Conservation (phyloP, 768 basidiomycete species). For the Lanmaoa rubissima region DNA sequence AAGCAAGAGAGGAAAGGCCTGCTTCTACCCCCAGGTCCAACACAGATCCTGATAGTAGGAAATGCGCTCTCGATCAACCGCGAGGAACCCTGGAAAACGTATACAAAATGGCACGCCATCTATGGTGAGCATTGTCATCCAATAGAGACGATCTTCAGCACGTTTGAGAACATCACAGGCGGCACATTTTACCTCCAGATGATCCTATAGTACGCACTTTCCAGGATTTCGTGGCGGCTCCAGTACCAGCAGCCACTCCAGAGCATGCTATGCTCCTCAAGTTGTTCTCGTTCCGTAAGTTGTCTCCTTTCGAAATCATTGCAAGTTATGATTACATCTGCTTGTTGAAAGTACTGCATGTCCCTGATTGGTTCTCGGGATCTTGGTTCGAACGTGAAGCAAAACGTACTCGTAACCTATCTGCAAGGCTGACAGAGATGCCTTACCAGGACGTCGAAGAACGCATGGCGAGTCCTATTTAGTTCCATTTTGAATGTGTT, state of each 20-base stretch:
- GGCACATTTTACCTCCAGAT: neutral
- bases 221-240: neutral
- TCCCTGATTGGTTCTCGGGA: slow-evolving; percentile 19
- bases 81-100: neutral
- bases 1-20: neutral
- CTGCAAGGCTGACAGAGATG: neutral
- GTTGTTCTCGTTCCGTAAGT: slow-evolving; percentile 2
- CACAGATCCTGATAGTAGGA: neutral
- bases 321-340: neutral
- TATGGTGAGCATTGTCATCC: neutral
- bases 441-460: neutral
- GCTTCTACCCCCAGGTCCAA: neutral
- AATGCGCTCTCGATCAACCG: neutral
- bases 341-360: slow-evolving; percentile 14
- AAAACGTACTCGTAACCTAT: neutral
- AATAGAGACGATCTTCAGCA: neutral
- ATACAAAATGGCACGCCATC: neutral
- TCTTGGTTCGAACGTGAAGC: slow-evolving; percentile 5
- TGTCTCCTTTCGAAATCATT: neutral
- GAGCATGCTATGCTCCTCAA: slow-evolving; percentile 1
- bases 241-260: neutral
- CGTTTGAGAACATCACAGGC: neutral
- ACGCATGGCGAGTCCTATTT: neutral
- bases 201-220: neutral
- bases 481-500: neutral